Evolutionary conservation across 371 early-diverging fungal species (phyloP), one percentile per base, ranked within the genome.

Genomic region (Dinochytrium kinnereticum): DNA sequence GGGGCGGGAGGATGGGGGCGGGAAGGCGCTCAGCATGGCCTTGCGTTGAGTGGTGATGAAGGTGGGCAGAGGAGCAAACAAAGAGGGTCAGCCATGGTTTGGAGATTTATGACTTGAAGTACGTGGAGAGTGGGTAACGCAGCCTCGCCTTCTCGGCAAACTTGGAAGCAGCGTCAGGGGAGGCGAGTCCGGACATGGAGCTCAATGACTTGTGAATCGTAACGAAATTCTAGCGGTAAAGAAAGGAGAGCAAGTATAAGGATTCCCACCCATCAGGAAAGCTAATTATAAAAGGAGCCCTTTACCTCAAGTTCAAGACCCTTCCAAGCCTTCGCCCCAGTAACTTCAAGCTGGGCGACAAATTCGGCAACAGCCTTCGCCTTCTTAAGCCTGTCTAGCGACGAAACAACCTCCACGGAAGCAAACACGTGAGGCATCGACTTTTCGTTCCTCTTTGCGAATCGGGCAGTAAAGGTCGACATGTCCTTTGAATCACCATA

Each of bases 401-500:
- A 37, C 1, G 71, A 78, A 19, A 76, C 64, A 1, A 76, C 76
- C 67, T 86, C 82, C 1, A 82, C 84, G 0, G 77, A 79, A n/a
- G 85, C 78, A 34, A 85, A 72, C 39, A 81, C 67, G 64, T 85
- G 84, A 38, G 82, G 77, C 5, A 86, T 76, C 0, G 86, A 87
- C 1, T 74, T 71, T 69, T 76, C 77, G 17, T 77, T 61, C 30
- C 36, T 55, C 64, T 69, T 65, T 28, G 72, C 69, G 64, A 73
- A 81, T 38, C 34, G 33, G 2, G 36, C 30, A 66, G 55, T 80
- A 70, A 80, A 76, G 38, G 39, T 31, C 17, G 7, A 28, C 53
- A 79, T 30, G n/a, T 68, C 55, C 26, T 37, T 75, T 50, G 74
- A 59, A 36, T 79, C 39, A 68, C 74, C 69, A 67, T 64, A 64